A percentile compares a stretch with the other conserved stretches of the same genome.
Evolutionary conservation across 2,329 filamentous ascomycete species (phyloP).

Genomic region (Epicoccum sorghinum): DNA sequence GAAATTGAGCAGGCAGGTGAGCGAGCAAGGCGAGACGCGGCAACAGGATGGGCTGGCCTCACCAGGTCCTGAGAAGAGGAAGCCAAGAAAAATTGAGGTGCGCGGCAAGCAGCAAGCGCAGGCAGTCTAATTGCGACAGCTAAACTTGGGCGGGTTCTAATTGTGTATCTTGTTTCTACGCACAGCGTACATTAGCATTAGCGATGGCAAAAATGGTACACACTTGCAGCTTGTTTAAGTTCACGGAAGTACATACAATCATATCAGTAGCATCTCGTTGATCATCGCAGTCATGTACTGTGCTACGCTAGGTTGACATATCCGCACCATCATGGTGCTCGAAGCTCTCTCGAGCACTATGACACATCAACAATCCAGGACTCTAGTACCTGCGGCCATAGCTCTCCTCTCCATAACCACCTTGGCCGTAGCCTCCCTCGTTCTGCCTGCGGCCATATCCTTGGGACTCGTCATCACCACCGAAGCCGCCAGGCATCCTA

Average conservation of each 20-base stretch:
- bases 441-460: constrained; percentile 17
- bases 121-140: not conserved
- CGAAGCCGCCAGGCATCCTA: constrained; percentile 22
- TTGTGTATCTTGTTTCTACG: not conserved
- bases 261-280: too few relatives aligned
- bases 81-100: constrained; percentile 33
- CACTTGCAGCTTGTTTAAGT: too few relatives aligned
- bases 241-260: too few relatives aligned
- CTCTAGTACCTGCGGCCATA: constrained; percentile 23
- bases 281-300: too few relatives aligned
- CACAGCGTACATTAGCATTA: not conserved
- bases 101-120: constrained; percentile 20
- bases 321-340: constrained; percentile 11
- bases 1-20: constrained; percentile 18
- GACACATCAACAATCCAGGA: not conserved
- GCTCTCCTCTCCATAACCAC: constrained; percentile 18
- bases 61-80: constrained; percentile 15
- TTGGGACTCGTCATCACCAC: constrained; percentile 22
- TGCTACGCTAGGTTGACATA: not conserved
- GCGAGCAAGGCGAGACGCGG: not conserved
- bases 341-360: not conserved
- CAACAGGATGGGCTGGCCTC: constrained; percentile 3
- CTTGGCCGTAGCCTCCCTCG: constrained; percentile 16
- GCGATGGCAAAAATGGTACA: not conserved
- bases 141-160: not conserved